A percentile compares a stretch with the other conserved stretches of the same genome.
These are phyloP conservation scores for Fusarium sp. DNA, from an alignment of 2,329 filamentous ascomycete genomes.

Conservation along the genomic window DNA sequence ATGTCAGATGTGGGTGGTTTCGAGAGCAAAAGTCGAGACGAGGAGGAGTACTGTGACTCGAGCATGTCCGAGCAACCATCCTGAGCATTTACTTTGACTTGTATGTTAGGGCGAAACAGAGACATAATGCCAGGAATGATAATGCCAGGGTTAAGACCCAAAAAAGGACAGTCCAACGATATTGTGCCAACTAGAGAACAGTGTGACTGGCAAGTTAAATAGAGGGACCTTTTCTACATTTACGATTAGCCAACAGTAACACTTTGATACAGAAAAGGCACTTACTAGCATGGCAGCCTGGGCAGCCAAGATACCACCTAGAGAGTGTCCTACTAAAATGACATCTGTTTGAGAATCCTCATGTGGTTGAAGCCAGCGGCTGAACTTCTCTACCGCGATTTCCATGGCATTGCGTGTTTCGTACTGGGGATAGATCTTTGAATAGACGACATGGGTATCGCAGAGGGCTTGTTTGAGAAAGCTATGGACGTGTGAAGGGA, in stretches of 20 bases:
- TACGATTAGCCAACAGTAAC: not conserved
- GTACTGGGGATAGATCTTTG: not conserved
- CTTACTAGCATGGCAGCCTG: not conserved
- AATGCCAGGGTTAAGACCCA: not conserved
- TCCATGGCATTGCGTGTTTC: not conserved
- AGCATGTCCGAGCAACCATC: not conserved
- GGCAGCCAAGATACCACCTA: not conserved
- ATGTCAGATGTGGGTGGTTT: not conserved
- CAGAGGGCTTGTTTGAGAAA: not conserved
- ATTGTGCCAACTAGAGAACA: not conserved
- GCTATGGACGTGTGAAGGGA: too few species aligned
- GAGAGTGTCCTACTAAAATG: conserved; percentile 1
- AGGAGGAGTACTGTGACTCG: not conserved
- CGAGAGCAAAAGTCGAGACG: not conserved
- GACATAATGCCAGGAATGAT: not conserved
- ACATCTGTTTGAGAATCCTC: not conserved
- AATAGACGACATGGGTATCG: not conserved
- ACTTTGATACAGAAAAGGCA: not conserved
- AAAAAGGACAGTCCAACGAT: not conserved
- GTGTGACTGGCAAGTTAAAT: not conserved
- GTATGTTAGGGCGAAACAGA: not conserved
- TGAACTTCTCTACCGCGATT: not conserved
- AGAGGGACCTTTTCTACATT: not conserved
- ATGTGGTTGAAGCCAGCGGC: not conserved
- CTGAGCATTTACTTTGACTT: not conserved